These are phyloP conservation scores for Aphanomyces euteiches DNA, from an alignment of 352 stramenopile species.

Conservation along the genomic window DNA sequence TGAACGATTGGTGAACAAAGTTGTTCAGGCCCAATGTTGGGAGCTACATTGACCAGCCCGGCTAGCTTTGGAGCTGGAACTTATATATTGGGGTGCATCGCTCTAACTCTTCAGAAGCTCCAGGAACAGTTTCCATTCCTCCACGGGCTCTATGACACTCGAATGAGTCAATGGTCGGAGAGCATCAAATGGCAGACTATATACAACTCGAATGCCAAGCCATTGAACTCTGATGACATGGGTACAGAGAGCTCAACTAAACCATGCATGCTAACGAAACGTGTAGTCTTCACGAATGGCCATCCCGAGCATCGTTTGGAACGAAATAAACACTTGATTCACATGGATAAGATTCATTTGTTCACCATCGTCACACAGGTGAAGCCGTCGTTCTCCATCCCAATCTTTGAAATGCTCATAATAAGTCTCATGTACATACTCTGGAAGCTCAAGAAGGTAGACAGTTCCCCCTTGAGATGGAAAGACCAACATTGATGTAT, in stretches of 20 bases:
- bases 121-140: neutral
- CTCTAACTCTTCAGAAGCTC: neutral
- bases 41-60: neutral
- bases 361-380: neutral
- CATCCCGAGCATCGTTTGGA: slow-evolving; percentile 35
- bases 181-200: slow-evolving; percentile 30
- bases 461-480: too few species aligned
- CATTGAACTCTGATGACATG: neutral
- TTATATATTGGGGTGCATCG: neutral
- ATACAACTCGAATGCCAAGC: slow-evolving; percentile 31
- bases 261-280: neutral
- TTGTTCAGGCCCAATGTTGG: neutral
- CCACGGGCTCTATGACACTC: neutral
- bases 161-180: neutral
- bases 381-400: neutral
- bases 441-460: neutral
- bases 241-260: neutral
- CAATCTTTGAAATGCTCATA: neutral
- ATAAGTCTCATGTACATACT: neutral
- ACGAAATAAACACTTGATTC: slow-evolving; percentile 45
- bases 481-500: too few species aligned
- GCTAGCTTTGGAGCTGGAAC: neutral
- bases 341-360: slow-evolving; percentile 30
- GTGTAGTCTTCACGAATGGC: neutral
- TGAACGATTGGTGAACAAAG: neutral